Base-by-base conservation (phyloP, 208 protist species). In the Wallacemonas rigidus region DNA sequence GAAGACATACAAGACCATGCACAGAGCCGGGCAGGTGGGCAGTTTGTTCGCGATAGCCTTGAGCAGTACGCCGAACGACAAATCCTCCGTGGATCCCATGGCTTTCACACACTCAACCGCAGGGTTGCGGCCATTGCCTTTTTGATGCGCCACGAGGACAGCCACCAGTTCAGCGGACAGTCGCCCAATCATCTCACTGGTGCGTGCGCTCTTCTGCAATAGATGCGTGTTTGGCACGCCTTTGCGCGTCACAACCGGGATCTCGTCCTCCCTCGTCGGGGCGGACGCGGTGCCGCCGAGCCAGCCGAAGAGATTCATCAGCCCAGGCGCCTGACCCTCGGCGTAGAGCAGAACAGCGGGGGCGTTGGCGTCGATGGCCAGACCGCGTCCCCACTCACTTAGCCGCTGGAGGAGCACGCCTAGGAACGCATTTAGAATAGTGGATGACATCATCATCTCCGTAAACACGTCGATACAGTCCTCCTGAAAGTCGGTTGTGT, bases 401-500 rank as follows among this genome's bases (percentile, higher is more conserved):
- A 91, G n/a, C 9, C 83, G 77, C 39, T 72, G 50, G 12, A 96
- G 75, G 35, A 96, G 77, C 3, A 68, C 58, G 12, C 36, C 38
- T 9, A 96, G 40, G 56, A 90, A 82, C 6, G 65, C 26, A 2
- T 58, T 3, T 11, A 96, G 77, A 12, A 69, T 50, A 2, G 75
- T 67, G 17, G 71, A 90, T 3, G 76, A 75, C 75, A 96, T 75
- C 17, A 94, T 88, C 57, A 89, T 76, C 64, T 93, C 87, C 55
- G 84, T 92, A 65, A 94, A 96, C 17, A 91, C 53, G 70, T 96
- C 91, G 56, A 90, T 86, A n/a, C 69, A 51, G 11, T 69, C 72
- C 65, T 91, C 78, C 36, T 75, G 53, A 17, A 85, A 83, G 14
- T 71, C 67, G 8, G 81, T 89, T 58, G 60, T 75, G 80, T 96